Base-by-base conservation (phyloP, 176 grass and related monocot genomes). In the Phyllostachys edulis region DNA sequence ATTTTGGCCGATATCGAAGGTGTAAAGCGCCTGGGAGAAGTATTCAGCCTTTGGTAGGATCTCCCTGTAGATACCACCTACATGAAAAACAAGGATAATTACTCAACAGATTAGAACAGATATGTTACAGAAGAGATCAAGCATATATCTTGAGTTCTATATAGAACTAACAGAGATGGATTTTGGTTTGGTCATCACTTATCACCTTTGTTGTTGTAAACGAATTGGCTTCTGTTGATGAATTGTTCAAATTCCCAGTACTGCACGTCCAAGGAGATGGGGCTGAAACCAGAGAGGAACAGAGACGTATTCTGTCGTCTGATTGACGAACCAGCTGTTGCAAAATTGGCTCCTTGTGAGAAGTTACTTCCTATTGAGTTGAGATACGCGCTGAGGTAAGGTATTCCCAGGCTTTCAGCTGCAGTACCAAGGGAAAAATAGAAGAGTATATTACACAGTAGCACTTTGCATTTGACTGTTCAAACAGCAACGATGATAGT, bases 1-100 rank as follows among this genome's bases (percentile, higher is more conserved):
- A 18, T 99, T 99, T 82, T 99, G 96, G 26, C 96, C 96, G 5
- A 99, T 96, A 72, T 99, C 96, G 9, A 99, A 99, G 46, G 96
- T 96, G 84, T 99, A 99, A 7, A 99, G 89, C 15, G 96, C 91
- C 74, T 92, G 84, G 39, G 96, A 94, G 90, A 94, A 96, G 76
- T 89, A 89, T 57, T 96, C 90, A 10, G 88, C 73, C 38, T 79
- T 93, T 14, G 96, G 96, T 46, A 99, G 80, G 60, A 94, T 62
- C 81, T 84, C 80, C 80, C 52, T 92, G 60, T 90, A 99, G 70
- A 94, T 77, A 38, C 93, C 96, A 42, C 85, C 91, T 94, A 49
- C 27, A 46, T 51, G 72, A 18, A 17, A 17, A 40, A 72, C 9
- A 79, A 21, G 7, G 20, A 14, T 4, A 14, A 47, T 14, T 5